A percentile compares a stretch with the other conserved stretches of the same genome.
phyloP scores from a whole-genome alignment of 805 yeast genomes.

The Metschnikowia gelsemii region DNA sequence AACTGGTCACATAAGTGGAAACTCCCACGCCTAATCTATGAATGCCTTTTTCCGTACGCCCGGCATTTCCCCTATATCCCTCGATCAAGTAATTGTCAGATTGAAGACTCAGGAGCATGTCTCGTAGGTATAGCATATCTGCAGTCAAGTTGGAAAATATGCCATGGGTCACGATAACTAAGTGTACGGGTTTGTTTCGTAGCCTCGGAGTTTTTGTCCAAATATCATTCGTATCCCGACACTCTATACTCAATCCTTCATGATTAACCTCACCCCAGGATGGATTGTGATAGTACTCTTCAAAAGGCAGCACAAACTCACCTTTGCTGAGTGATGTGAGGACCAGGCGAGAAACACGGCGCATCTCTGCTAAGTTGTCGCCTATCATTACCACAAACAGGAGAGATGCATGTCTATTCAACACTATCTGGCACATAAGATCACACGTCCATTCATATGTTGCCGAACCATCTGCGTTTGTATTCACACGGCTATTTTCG shows the following conservation, averaged over 20 bases:
- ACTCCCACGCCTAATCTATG: constrained; percentile 36
- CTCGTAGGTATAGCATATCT: constrained; percentile 44
- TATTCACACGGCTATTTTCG: constrained; percentile 34
- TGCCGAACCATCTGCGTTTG: constrained; percentile 17
- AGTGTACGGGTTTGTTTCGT: constrained; percentile 35
- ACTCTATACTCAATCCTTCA: constrained; percentile 25
- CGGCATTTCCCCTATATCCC: constrained; percentile 43
- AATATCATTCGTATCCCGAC: constrained; percentile 30
- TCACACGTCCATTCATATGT: constrained; percentile 40
- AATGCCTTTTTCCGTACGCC: constrained; percentile 42
- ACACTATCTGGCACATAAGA: constrained; percentile 41
- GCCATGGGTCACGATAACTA: constrained; percentile 45
- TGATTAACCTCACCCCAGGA: constrained; percentile 13
- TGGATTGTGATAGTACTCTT: not conserved
- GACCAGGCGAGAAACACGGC: constrained; percentile 29
- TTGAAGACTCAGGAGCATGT: constrained; percentile 24
- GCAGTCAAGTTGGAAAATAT: constrained; percentile 44
- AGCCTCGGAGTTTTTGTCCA: constrained; percentile 30
- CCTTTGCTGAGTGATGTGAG: constrained; percentile 18
- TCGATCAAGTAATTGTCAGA: constrained; percentile 37
- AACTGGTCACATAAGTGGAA: constrained; percentile 28
- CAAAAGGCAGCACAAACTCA: constrained; percentile 13
- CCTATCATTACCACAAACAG: constrained; percentile 40
- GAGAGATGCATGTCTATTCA: constrained; percentile 32
- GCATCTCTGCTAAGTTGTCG: constrained; percentile 33